A percentile compares a stretch with the other conserved stretches of the same genome.
phyloP scores from a whole-genome alignment of 768 basidiomycete genomes.

The Leccinum fibrillosum region DNA sequence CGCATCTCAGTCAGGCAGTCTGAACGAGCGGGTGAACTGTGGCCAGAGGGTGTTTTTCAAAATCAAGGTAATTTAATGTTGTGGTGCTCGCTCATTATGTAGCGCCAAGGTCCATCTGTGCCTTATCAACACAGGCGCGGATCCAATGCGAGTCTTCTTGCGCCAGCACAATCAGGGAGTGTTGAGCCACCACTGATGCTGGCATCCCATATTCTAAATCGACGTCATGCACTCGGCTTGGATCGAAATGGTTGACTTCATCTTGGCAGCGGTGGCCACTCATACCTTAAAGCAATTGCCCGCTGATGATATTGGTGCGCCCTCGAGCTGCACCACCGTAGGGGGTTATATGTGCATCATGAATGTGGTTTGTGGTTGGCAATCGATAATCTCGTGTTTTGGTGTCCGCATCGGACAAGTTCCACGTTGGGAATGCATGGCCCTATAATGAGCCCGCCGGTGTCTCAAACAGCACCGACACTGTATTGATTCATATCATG shows the following conservation, averaged over 20 bases:
- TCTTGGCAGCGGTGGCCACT: background rate
- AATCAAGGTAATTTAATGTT: background rate
- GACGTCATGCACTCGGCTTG: background rate
- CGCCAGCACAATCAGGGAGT: background rate
- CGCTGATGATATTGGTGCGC: background rate
- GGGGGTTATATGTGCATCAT: background rate
- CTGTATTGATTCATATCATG: background rate
- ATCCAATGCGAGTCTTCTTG: background rate
- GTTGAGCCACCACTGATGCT: background rate
- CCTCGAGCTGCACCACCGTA: background rate
- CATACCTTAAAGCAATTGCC: background rate
- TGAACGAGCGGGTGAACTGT: background rate
- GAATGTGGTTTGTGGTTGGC: slow-evolving; percentile 1
- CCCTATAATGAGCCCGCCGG: background rate
- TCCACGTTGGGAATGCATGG: background rate
- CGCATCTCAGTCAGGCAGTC: background rate
- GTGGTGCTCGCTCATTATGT: background rate
- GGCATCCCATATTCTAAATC: background rate
- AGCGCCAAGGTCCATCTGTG: background rate
- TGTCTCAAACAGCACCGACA: background rate
- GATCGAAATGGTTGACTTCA: background rate
- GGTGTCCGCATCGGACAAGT: background rate
- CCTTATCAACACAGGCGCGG: background rate
- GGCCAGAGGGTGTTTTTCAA: background rate
- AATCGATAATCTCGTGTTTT: background rate